Evolutionary conservation across 805 yeast species (phyloP), one percentile per base, ranked within the genome.

Genomic region (Ogataea populi-albae): DNA sequence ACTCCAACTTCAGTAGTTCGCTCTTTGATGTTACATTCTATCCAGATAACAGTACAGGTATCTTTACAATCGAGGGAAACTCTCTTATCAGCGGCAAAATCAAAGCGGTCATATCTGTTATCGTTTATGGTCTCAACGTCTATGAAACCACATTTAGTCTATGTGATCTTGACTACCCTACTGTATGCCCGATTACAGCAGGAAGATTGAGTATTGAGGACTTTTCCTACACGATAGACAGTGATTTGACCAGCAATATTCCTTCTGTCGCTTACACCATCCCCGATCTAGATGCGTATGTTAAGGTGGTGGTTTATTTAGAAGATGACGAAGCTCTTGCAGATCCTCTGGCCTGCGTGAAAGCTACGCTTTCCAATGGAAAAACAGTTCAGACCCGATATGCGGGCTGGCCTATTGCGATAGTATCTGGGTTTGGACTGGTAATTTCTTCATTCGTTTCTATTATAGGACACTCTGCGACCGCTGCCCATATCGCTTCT

Each of bases 401-500:
- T 48, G 96, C 93, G 3, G 75, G 94, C 4, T 91, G 98, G 98
- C 95, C 95, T 7, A 83, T 93, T 48, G 98, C 96, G 4, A 89
- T 87, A 16, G 74, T 93, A 27, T 77, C 96, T 3, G 94, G 95
- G 32, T 59, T 86, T 29, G 98, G 98, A 41, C 74, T 93, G 32
- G 59, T 88, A 30, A 82, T 94, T 4, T 85, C 97, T 1, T 96
- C 95, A 17, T 73, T 87, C 37, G 79, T 87, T 23, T 86, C 96
- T 0, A 79, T 88, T 26, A 71, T 83, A 46, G 97, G 98, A 8
- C 93, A 89, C 58, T 80, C 93, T 14, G 78, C 81, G 42, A 91
- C 97, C 2, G 95, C 98, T 3, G 89, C 96, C 3, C 98, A 93
- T 58, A 88, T 93, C 55, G 96, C 97, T n/a, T 84, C 96, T 14